Base-by-base conservation (phyloP, 208 protist species). In the Porcisia hertigi region DNA sequence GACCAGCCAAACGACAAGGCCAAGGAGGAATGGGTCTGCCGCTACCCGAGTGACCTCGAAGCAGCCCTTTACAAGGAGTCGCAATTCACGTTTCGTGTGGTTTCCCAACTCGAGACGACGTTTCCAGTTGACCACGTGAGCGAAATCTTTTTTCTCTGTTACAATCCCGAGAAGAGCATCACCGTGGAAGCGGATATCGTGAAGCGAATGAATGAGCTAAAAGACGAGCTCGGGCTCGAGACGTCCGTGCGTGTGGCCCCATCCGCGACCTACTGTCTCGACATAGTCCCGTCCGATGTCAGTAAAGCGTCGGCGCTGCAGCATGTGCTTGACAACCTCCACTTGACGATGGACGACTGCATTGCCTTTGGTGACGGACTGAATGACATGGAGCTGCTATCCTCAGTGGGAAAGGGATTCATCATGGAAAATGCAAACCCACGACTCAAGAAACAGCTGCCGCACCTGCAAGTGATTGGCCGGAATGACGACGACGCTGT, bases 351-450 rank as follows among this genome's bases (percentile, higher is more conserved):
- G 71, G 34, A 67, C 2, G 87, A 95, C 73, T 88, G 80, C 71
- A 86, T 93, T 72, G 86, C 87, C 12, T 92, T 95, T 77, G 91
- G 91, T 36, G 86, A 95, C 57, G 85, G 87, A 23, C 62, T 93
- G 71, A 95, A 93, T 71, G 91, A 95, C 62, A 75, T 75, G 54
- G 85, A 92, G 71, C 89, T 95, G 80, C 81, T 95, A 20, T 53
- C 66, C 23, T 77, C 59, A 0, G 88, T 88, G 2, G 87, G 87
- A 7, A 95, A 93, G 63, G 91, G 86, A 6, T 93, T 75, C 71
- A 78, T 95, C 23, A 95, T 95, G 91, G 79, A 57, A 20, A 95
- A 95, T 71, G 88, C 77, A 7, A 83, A 83, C 49, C 63, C 76
- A 45, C 83, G 82, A 0, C 76, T 95, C 58, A 91, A 90, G 78